These are phyloP conservation scores for Claviceps pusilla DNA, from an alignment of 2,329 filamentous ascomycete genomes.

Conservation along the genomic window DNA sequence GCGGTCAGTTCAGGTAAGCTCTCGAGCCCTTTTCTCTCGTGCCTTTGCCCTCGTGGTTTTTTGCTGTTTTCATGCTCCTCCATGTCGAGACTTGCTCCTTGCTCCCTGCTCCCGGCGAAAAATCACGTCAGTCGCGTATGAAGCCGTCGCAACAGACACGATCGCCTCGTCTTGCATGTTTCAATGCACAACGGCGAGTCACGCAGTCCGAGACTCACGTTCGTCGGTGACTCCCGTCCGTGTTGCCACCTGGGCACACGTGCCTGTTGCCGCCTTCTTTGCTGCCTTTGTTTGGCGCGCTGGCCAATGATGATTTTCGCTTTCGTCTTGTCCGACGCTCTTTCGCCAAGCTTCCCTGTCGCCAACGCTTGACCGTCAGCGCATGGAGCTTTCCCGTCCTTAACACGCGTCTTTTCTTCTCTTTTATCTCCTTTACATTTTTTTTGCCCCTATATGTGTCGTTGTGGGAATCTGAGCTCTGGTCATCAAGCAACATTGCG, in stretches of 20 bases:
- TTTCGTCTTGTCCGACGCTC: background rate
- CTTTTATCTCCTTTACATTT: too few species aligned
- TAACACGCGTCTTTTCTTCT: background rate
- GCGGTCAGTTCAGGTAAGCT: background rate
- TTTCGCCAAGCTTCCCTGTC: background rate
- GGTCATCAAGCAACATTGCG: background rate
- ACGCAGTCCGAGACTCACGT: too few species aligned
- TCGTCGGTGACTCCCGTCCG: background rate
- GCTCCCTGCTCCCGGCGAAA: background rate
- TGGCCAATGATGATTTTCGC: conserved; percentile 3
- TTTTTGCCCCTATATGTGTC: background rate
- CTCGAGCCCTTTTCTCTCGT: too few species aligned
- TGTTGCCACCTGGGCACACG: conserved; percentile 1
- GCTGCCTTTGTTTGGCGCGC: background rate
- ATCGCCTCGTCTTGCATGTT: background rate
- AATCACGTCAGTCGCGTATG: background rate
- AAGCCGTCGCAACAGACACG: background rate
- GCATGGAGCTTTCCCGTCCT: background rate
- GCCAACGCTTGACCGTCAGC: background rate
- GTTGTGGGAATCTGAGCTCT: background rate
- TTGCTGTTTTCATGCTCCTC: background rate
- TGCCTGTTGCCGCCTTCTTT: background rate
- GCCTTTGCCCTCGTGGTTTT: background rate
- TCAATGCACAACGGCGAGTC: background rate
- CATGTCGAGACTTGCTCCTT: background rate